phyloP scores from a whole-genome alignment of 805 yeast genomes.

The Spathaspora sp. region DNA sequence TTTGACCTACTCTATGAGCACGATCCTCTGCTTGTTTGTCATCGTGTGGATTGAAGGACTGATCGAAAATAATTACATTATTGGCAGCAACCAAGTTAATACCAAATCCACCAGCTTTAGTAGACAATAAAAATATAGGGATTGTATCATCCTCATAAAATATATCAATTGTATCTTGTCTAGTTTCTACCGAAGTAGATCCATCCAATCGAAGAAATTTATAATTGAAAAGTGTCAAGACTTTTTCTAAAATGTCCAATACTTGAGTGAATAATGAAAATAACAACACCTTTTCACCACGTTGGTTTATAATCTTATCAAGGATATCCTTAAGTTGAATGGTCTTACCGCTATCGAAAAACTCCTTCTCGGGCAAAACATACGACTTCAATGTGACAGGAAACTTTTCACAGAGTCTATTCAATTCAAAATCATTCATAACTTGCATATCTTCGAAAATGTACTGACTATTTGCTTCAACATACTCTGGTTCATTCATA shows the following conservation, averaged over 20 bases:
- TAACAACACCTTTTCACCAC: slow-evolving; percentile 67
- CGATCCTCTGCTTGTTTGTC: slow-evolving; percentile 98
- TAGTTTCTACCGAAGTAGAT: slow-evolving; percentile 84
- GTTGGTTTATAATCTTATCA: slow-evolving; percentile 49
- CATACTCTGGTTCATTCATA: slow-evolving; percentile 77
- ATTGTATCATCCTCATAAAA: slow-evolving; percentile 79
- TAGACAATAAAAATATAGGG: slow-evolving; percentile 83
- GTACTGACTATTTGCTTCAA: slow-evolving; percentile 69
- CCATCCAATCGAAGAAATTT: slow-evolving; percentile 89
- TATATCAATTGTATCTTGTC: slow-evolving; percentile 88
- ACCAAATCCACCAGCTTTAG: slow-evolving; percentile 99
- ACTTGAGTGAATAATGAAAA: slow-evolving; percentile 93
- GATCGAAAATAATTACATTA: slow-evolving; percentile 86
- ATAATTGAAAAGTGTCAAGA: slow-evolving; percentile 58
- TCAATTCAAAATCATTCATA: slow-evolving; percentile 89
- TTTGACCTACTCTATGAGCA: slow-evolving; percentile 96
- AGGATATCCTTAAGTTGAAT: slow-evolving; percentile 52
- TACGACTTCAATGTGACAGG: slow-evolving; percentile 58
- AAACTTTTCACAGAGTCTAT: slow-evolving; percentile 68
- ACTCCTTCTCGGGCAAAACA: slow-evolving; percentile 50
- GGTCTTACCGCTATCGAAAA: slow-evolving; percentile 75
- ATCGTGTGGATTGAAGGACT: slow-evolving; percentile 96
- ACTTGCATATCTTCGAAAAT: slow-evolving; percentile 93
- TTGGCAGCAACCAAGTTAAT: slow-evolving; percentile 95
- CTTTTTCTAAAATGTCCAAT: slow-evolving; percentile 79